phyloP scores from a whole-genome alignment of 1,284 basidiomycete genomes.

The Coniferiporia sulphurascens region DNA sequence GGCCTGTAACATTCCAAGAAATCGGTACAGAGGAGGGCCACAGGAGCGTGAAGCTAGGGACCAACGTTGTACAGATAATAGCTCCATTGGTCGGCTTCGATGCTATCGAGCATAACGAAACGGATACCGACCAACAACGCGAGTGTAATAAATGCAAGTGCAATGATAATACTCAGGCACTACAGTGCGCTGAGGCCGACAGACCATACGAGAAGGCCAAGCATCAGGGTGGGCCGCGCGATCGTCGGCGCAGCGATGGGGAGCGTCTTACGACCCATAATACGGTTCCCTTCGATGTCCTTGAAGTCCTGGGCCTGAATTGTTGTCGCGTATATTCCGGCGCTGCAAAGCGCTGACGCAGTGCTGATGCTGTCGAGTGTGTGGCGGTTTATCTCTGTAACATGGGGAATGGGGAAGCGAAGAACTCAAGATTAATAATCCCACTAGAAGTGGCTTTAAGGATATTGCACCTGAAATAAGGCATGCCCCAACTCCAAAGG shows the following conservation, averaged over 20 bases:
- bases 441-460: not conserved
- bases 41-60: not conserved
- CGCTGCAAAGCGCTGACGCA: slow-evolving; percentile 25
- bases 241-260: slow-evolving; percentile 31
- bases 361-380: slow-evolving; percentile 22
- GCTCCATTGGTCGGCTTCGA: slow-evolving; percentile 13
- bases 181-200: slow-evolving; percentile 10
- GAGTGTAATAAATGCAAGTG: slow-evolving; percentile 6
- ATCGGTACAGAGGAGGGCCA: not conserved
- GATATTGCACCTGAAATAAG: slow-evolving; percentile 29
- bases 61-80: slow-evolving; percentile 16
- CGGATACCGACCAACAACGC: slow-evolving; percentile 10
- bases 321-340: slow-evolving; percentile 31
- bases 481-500: slow-evolving; percentile 33
- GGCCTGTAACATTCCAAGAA: slow-evolving; percentile 6
- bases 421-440: slow-evolving; percentile 23
- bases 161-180: not conserved
- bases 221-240: slow-evolving; percentile 9
- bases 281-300: slow-evolving; percentile 35
- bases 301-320: slow-evolving; percentile 40
- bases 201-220: slow-evolving; percentile 12
- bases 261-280: slow-evolving; percentile 34
- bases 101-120: not conserved
- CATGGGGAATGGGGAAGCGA: too few species aligned
- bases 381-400: slow-evolving; percentile 23